Base-by-base conservation (phyloP, 1,139 yeast genomes). In the Tardiomyces digboiensis region DNA sequence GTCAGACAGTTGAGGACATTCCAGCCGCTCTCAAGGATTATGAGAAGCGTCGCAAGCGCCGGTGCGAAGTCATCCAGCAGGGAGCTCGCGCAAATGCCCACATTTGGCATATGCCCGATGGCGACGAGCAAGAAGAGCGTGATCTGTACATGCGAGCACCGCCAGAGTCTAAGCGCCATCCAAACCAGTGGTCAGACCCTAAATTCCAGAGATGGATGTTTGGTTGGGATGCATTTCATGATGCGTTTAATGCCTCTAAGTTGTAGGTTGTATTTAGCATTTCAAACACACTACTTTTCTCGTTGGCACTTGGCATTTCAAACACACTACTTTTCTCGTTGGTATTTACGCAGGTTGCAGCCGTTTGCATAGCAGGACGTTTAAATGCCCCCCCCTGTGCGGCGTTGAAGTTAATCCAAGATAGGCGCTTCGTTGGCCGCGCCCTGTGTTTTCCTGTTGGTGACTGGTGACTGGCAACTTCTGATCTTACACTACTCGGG, bases 51-150 rank as follows among this genome's bases (percentile, higher is more conserved):
- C 49, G 68, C 36, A 64, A 62, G 49, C 48, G 53, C 44, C 55
- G 66, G 48, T 51, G 61, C 8, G 60, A 64, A 21, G 55, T 51
- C 46, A 58, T 64, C 26, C 56, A 55, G 23, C 53, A 54, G 42
- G 50, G 45, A 4, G 46, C 51, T 21, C 46, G 48, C n/a, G 49
- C 45, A 14, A 49, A 49, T 38, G 47, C 48, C 6, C 44, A 53
- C 26, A 54, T 60, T 10, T 65, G 59, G 52, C 69, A 65, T 45
- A 52, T 65, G 46, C 52, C 52, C 1, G 67, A 64, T 48, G 68
- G 68, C 1, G 51, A 46, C 18, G 55, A 52, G 42, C 68, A 64
- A 48, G 41, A 46, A 20, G 45, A 49, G 39, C 52, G 68, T 40
- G 68, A 64, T 43, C 20, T 19, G 44, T n/a, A 8, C 19, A 33